phyloP scores from a whole-genome alignment of 208 protist genomes.

The Trichomonas tenax region DNA sequence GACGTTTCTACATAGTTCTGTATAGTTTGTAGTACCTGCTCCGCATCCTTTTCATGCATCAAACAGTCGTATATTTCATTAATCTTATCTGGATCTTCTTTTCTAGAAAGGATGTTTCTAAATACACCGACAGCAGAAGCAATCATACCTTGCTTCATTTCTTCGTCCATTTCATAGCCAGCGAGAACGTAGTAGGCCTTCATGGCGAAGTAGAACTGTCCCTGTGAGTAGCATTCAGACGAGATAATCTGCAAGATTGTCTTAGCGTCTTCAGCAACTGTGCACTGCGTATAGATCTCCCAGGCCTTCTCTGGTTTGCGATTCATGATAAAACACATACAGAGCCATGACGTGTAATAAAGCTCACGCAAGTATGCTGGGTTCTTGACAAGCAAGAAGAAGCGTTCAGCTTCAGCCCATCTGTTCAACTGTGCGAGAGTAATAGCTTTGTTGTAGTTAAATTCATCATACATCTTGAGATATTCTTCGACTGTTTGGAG shows the following conservation, averaged over 20 bases:
- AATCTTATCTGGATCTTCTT: neutral
- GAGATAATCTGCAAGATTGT: neutral
- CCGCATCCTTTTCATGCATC: neutral
- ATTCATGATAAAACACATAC: neutral
- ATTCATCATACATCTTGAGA: neutral
- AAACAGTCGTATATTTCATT: neutral
- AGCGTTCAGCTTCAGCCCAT: neutral
- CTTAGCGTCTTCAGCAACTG: neutral
- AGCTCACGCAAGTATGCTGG: neutral
- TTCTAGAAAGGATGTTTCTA: neutral
- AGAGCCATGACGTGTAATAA: neutral
- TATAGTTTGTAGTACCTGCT: neutral
- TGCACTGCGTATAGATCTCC: neutral
- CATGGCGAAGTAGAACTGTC: neutral
- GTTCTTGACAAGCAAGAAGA: neutral
- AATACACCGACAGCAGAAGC: neutral
- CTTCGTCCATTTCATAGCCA: neutral
- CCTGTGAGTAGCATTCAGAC: neutral
- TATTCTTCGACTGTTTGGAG: neutral
- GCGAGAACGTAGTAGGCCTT: neutral
- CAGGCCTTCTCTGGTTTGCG: neutral
- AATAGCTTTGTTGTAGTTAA: neutral
- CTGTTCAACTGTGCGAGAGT: neutral
- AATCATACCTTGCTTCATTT: constrained; percentile 10
- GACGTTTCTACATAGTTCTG: neutral